A percentile compares a stretch with the other conserved stretches of the same genome.
These are phyloP conservation scores for Tuber melanosporum DNA, from an alignment of 495 filamentous ascomycete species.

Conservation along the genomic window DNA sequence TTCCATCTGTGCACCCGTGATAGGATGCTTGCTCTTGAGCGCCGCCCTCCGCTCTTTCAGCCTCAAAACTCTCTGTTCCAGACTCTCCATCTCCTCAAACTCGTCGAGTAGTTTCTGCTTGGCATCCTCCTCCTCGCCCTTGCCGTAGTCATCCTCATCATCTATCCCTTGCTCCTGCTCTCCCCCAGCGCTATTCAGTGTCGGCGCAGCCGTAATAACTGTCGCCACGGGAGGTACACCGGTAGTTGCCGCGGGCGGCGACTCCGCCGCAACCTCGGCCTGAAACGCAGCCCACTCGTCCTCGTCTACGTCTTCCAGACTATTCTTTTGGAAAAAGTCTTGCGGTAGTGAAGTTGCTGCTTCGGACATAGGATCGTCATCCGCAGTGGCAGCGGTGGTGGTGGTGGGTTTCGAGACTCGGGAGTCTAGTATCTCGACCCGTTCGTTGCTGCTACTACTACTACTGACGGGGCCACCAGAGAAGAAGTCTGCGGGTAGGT, in stretches of 20 bases:
- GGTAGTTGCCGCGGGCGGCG: constrained; percentile 55
- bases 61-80: constrained; percentile 70
- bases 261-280: constrained; percentile 62
- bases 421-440: not conserved
- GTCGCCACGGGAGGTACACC: constrained; percentile 55
- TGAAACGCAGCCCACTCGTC: constrained; percentile 89
- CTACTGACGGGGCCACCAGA: constrained; percentile 7
- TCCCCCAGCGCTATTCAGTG: constrained; percentile 54
- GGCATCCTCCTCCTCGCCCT: constrained; percentile 46
- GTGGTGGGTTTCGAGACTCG: not conserved
- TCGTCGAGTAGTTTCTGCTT: constrained; percentile 73
- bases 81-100: constrained; percentile 88
- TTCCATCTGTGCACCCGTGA: constrained; percentile 5
- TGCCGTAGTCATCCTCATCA: constrained; percentile 43
- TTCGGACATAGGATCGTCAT: constrained; percentile 23
- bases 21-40: constrained; percentile 45
- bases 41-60: constrained; percentile 64
- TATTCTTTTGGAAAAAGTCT: constrained; percentile 29
- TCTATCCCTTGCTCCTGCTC: constrained; percentile 49
- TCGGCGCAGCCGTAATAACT: constrained; percentile 65
- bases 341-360: constrained; percentile 24
- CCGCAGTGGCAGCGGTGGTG: not conserved
- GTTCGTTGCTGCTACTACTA: constrained; percentile 5
- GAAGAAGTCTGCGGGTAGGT: constrained; percentile 27
- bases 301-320: constrained; percentile 55